phyloP scores from a whole-genome alignment of 1,284 basidiomycete species.

The Takashimella tepidaria region DNA sequence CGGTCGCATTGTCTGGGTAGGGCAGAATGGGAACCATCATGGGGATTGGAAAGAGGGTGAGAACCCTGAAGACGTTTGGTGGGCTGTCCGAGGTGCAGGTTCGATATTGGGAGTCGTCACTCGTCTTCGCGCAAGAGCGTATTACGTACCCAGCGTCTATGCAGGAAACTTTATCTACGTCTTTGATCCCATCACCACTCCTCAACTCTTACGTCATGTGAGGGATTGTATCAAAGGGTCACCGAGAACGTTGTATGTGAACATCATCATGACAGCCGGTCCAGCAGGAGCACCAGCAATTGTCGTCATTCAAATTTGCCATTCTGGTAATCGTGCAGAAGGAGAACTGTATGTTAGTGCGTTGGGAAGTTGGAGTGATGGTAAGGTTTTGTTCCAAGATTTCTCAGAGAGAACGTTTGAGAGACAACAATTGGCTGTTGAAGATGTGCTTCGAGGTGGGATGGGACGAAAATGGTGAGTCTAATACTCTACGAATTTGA shows the following conservation, averaged over 20 bases:
- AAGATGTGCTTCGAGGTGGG: conserved; percentile 78
- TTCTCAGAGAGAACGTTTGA: conserved; percentile 82
- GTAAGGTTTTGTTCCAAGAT: conserved; percentile 70
- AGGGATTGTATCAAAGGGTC: conserved; percentile 85
- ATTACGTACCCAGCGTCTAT: conserved; percentile 78
- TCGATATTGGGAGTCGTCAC: conserved; percentile 79
- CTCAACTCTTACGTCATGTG: conserved; percentile 82
- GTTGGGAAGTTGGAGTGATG: conserved; percentile 75
- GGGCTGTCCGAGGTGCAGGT: conserved; percentile 81
- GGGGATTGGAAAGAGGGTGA: conserved; percentile 43
- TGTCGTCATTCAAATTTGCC: conserved; percentile 85
- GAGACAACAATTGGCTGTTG: conserved; percentile 82
- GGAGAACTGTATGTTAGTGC: conserved; percentile 74
- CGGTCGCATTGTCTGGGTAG: conserved; percentile 62
- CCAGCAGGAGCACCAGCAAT: conserved; percentile 73
- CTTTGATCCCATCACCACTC: conserved; percentile 74
- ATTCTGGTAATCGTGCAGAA: conserved; percentile 62
- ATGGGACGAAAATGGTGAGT: conserved; percentile 70
- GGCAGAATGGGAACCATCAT: conserved; percentile 54
- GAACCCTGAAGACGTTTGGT: conserved; percentile 60
- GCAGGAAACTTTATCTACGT: conserved; percentile 86
- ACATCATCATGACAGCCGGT: conserved; percentile 81
- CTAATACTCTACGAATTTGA: too few species aligned
- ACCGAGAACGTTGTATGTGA: conserved; percentile 78
- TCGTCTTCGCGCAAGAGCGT: conserved; percentile 77